These are phyloP conservation scores for Eucalyptus sideroxylon DNA, from an alignment of 345 rosid species.

Conservation along the genomic window DNA sequence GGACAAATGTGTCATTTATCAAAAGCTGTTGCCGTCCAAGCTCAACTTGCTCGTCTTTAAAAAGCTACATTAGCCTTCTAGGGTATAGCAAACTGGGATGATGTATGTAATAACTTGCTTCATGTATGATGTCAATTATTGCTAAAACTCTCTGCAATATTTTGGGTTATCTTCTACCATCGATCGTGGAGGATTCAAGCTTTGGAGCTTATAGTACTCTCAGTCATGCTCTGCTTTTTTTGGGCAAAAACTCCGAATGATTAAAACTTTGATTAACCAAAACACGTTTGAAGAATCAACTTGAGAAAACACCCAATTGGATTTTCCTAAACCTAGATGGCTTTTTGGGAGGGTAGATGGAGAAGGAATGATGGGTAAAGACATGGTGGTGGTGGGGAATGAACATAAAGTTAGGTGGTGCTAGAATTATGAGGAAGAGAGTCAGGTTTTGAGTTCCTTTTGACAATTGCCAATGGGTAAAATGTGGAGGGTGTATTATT, in stretches of 20 bases:
- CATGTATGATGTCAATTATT: not conserved
- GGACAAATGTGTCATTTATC: not conserved
- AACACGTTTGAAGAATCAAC: not conserved
- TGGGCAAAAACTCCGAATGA: not conserved
- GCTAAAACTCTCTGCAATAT: not conserved
- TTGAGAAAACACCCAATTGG: not conserved
- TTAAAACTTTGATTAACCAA: not conserved
- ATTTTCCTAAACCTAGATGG: not conserved
- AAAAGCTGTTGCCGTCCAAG: not conserved
- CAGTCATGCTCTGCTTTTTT: not conserved
- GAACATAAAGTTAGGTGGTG: slow-evolving; percentile 4
- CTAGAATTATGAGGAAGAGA: slow-evolving; percentile 1
- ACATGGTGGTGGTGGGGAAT: not conserved
- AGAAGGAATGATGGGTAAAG: not conserved
- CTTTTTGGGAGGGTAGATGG: not conserved
- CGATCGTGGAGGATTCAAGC: not conserved
- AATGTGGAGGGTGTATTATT: not conserved
- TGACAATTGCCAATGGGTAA: slow-evolving; percentile 1
- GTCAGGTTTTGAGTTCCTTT: not conserved
- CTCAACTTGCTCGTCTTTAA: not conserved
- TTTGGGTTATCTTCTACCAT: not conserved
- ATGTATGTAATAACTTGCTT: not conserved
- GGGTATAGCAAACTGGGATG: not conserved
- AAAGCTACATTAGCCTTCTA: not conserved
- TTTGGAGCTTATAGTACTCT: not conserved